Base-by-base conservation (phyloP, 352 stramenopile genomes). In the Aphanomyces cochlioides region DNA sequence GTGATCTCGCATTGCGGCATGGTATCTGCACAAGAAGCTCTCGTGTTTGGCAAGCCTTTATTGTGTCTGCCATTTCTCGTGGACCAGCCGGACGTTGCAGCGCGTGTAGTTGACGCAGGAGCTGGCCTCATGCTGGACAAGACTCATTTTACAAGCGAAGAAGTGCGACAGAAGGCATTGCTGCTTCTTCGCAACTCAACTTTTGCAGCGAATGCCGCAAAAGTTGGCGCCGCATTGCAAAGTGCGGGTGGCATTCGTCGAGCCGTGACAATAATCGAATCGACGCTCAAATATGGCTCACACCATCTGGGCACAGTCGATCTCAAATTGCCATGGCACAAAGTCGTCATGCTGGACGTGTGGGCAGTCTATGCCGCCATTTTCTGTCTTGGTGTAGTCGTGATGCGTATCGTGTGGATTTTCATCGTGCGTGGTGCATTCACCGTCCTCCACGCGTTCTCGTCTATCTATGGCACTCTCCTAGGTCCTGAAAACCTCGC, bases 1-100 rank as follows among this genome's bases (percentile, higher is more conserved):
- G 85, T 93, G 3, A 76, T 96, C 43, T 95, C 85, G n/a, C 89
- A 96, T 68, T 96, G 89, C 61, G 89, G 89, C 21, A 92, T 94
- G 80, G 81, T 84, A 5, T 90, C 88, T 21, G 86, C 86, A 10
- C 87, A 95, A 75, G 87, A 96, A 72, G 82, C 82, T 12, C 75
- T 96, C 10, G 76, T 92, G 7, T 84, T 90, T 60, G 75, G 78
- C 57, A 94, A 91, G 60, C 88, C 88, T 15, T 67, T 96, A 67
- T 65, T 96, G 17, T 96, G 89, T 68, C 89, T 96, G 19, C 89
- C 89, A n/a, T 95, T 96, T 60, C 74, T 94, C 45, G 82, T 88
- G 15, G 89, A 96, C 72, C 89, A 96, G 68, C 85, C 83, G 0
- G 89, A 95, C 67, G 82, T 96, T 1, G 85, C 89, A 0, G 85